Base-by-base conservation (phyloP, 768 basidiomycete species). In the Peribolospora kevripleyi region DNA sequence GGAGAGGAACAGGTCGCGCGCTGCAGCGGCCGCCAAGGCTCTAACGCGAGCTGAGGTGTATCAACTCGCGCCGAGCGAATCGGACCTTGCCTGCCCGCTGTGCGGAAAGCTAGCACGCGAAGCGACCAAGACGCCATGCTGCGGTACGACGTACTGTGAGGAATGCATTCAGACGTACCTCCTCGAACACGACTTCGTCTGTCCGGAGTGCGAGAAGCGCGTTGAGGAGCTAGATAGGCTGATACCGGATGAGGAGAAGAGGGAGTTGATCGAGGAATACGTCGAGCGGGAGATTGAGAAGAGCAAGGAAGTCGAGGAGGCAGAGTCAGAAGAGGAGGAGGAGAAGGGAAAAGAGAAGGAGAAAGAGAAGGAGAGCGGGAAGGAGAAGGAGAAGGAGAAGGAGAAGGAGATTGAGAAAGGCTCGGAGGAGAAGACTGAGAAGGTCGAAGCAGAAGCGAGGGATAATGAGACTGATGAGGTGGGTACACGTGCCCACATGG, bases 111-210 rank as follows among this genome's bases (percentile, higher is more conserved):
- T 97, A 41, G 79, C 93, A 68, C 81, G 82, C 61, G 87, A 95
- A 64, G 87, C 90, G 49, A 84, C 91, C 65, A 82, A 84, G 69
- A 90, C 86, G 3, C 91, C 93, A 2, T 95, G 91, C 69, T 97
- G 91, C 72, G 77, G 76, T 61, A 84, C 80, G 46, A 64, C 75
- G 9, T 98, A 84, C 69, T 95, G 91, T 73, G 90, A 97, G 69
- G 91, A 97, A 67, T 95, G 91, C 70, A 84, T 98, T 59, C 84
- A 90, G 67, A 87, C 84, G 47, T 76, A 90, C 68, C 73, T 98
- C 52, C 76, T 91, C 59, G 91, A 97, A 67, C 79, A 84, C 68
- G 88, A 93, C 71, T 97, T 97, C 68, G 71, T 81, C 55, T 97
- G 91, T 69, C 90, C 86, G 6, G 78, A 79, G 61, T 97, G 93